These are phyloP conservation scores for Piper longum DNA, from an alignment of 164 flowering plant genomes.

Conservation along the genomic window DNA sequence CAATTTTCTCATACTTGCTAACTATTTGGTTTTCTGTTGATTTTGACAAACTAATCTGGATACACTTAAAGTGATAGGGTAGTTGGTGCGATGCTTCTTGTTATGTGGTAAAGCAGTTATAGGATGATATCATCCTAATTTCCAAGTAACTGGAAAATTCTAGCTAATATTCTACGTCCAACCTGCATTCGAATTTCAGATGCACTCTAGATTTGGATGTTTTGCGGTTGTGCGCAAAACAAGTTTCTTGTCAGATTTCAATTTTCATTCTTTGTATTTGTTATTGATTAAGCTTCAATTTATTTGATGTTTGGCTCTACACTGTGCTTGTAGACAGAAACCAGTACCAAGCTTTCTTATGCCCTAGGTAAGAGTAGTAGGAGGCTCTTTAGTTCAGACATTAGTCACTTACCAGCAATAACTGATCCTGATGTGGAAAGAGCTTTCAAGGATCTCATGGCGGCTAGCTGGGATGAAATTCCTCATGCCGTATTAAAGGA, in stretches of 20 bases:
- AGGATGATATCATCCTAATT: too few relatives aligned
- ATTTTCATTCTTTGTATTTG: not conserved
- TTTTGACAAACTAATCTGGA: too few relatives aligned
- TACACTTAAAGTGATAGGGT: too few relatives aligned
- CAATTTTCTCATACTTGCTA: too few relatives aligned
- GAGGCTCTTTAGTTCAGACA: slow-evolving; percentile 54
- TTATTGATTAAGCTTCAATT: not conserved
- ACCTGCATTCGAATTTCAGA: too few relatives aligned
- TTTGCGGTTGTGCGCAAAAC: too few relatives aligned
- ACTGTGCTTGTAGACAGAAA: slow-evolving; percentile 1
- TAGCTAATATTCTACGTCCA: too few relatives aligned
- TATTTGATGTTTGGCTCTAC: not conserved
- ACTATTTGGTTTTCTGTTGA: too few relatives aligned
- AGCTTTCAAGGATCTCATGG: slow-evolving; percentile 78
- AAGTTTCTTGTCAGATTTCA: not conserved
- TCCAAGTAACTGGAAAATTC: too few relatives aligned
- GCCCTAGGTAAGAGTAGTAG: slow-evolving; percentile 30
- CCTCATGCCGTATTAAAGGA: slow-evolving; percentile 38
- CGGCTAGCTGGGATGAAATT: slow-evolving; percentile 59
- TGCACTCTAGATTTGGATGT: too few relatives aligned
- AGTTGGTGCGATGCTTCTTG: too few relatives aligned
- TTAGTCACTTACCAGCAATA: slow-evolving; percentile 44
- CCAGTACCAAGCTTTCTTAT: slow-evolving; percentile 28
- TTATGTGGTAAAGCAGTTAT: too few relatives aligned
- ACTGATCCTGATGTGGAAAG: slow-evolving; percentile 50